Evolutionary conservation across 352 stramenopile species (phyloP).

Genomic region (Phytopythium helicoides): DNA sequence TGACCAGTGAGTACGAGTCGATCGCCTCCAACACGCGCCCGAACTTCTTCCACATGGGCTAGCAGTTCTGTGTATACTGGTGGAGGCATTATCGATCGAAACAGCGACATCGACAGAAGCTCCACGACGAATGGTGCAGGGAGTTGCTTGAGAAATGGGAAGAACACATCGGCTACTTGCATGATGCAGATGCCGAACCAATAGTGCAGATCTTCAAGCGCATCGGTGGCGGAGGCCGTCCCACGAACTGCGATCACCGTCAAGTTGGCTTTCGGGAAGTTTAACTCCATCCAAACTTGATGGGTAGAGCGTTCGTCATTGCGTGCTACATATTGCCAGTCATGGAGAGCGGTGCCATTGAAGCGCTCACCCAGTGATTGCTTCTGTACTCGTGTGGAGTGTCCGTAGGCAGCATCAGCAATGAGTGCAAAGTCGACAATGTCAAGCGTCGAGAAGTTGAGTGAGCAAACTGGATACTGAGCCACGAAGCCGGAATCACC

Average conservation of each 20-base stretch:
- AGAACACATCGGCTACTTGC: conserved; percentile 82
- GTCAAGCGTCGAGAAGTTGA: conserved; percentile 55
- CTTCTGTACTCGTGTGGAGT: conserved; percentile 72
- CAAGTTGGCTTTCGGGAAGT: conserved; percentile 81
- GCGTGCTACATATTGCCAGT: conserved; percentile 74
- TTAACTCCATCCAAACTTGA: conserved; percentile 85
- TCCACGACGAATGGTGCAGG: conserved; percentile 75
- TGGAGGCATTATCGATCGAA: conserved; percentile 67
- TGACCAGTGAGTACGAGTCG: conserved; percentile 79
- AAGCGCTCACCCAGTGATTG: conserved; percentile 80
- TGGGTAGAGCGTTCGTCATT: conserved; percentile 65
- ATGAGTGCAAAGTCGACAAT: conserved; percentile 88
- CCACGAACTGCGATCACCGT: conserved; percentile 82
- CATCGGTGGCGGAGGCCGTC: conserved; percentile 79
- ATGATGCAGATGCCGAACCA: conserved; percentile 89
- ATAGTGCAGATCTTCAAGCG: conserved; percentile 84
- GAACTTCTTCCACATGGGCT: conserved; percentile 52
- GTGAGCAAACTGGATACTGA: conserved; percentile 76
- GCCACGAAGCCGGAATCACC: conserved; percentile 25
- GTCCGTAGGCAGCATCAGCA: conserved; percentile 76
- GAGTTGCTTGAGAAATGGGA: conserved; percentile 85
- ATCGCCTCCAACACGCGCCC: conserved; percentile 63
- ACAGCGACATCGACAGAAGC: conserved; percentile 78
- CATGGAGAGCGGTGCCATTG: conserved; percentile 64
- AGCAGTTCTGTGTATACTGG: conserved; percentile 78